Evolutionary conservation across 2,329 filamentous ascomycete species (phyloP).

Genomic region (Rhynchosporium graminicola): DNA sequence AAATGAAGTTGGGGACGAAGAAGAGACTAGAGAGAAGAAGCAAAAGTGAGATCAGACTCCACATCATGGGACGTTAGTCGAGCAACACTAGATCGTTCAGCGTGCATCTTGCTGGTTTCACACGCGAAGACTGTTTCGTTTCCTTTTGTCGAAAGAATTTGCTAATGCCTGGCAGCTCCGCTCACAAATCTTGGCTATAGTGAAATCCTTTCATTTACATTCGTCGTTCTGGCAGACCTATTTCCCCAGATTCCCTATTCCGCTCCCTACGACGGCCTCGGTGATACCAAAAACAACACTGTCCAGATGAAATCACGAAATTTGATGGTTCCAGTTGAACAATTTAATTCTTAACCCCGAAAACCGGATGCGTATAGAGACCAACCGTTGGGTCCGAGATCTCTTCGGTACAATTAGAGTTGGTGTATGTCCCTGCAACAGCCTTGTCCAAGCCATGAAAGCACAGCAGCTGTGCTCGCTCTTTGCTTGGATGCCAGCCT

Average conservation of each 20-base stretch:
- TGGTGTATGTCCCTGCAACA: background rate
- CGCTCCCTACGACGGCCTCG: background rate
- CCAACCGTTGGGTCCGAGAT: background rate
- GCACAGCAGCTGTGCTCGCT: background rate
- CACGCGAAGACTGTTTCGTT: too few relatives aligned
- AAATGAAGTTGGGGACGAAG: background rate
- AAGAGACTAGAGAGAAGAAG: background rate
- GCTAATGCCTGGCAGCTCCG: too few relatives aligned
- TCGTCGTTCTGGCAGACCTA: background rate
- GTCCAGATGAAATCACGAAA: background rate
- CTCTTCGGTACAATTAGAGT: background rate
- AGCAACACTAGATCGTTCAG: background rate
- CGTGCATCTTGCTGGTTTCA: background rate
- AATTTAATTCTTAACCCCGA: background rate
- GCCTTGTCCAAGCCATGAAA: background rate
- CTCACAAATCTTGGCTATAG: background rate
- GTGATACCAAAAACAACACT: background rate
- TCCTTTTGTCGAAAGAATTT: too few relatives aligned
- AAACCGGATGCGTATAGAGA: constrained; percentile 2
- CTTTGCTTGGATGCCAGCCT: background rate
- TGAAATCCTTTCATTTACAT: background rate
- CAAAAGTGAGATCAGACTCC: background rate
- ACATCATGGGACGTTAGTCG: background rate
- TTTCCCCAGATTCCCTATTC: background rate
- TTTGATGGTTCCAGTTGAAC: background rate